These are phyloP conservation scores for Trichosporon faecale DNA, from an alignment of 1,284 basidiomycete genomes.

Conservation along the genomic window DNA sequence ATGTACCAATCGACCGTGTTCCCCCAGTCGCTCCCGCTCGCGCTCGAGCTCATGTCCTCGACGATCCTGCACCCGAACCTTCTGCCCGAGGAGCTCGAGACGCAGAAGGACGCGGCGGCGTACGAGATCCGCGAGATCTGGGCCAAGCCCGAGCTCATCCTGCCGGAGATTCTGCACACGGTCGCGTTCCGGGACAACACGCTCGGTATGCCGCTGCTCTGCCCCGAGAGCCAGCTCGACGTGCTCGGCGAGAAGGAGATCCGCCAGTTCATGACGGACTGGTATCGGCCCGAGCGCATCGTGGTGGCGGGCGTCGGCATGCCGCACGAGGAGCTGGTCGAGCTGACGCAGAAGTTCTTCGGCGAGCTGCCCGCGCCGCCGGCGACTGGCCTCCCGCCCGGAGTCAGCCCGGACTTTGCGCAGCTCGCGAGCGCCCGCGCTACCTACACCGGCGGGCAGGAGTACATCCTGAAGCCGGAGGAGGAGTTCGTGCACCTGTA, in stretches of 20 bases:
- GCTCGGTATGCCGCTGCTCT: constrained; percentile 84
- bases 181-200: constrained; percentile 77
- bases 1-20: constrained; percentile 99
- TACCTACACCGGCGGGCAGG: constrained; percentile 77
- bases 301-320: constrained; percentile 93
- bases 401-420: constrained; percentile 39
- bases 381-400: constrained; percentile 30
- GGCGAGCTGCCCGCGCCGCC: constrained; percentile 61
- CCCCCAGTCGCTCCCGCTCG: constrained; percentile 73
- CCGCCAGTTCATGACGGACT: constrained; percentile 67
- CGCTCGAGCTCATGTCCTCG: constrained; percentile 84
- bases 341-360: constrained; percentile 78
- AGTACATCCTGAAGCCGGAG: constrained; percentile 63
- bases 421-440: constrained; percentile 56
- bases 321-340: constrained; percentile 81
- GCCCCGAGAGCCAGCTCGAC: constrained; percentile 77
- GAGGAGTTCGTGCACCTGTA: constrained; percentile 91
- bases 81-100: constrained; percentile 72
- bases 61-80: constrained; percentile 81
- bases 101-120: constrained; percentile 80
- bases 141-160: constrained; percentile 86
- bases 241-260: constrained; percentile 66
- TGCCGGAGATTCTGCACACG: constrained; percentile 87
- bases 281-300: constrained; percentile 91
- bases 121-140: constrained; percentile 89